A percentile compares a stretch with the other conserved stretches of the same genome.
These are phyloP conservation scores for Aspergillus nomiae DNA, from an alignment of 2,329 filamentous ascomycete species.

Conservation along the genomic window DNA sequence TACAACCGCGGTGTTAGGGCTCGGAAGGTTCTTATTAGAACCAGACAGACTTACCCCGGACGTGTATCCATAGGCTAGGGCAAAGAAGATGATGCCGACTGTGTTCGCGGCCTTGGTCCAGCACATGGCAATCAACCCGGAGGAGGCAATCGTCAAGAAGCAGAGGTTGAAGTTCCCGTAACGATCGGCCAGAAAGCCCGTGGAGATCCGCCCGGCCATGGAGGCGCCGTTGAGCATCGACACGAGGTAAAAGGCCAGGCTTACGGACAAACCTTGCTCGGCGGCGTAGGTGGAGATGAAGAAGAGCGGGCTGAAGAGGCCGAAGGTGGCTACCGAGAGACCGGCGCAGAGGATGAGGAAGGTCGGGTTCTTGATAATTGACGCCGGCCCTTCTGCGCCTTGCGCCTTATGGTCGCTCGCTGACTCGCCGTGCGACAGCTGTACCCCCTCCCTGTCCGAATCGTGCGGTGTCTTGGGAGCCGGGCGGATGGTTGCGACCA, in stretches of 20 bases:
- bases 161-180: constrained; percentile 8
- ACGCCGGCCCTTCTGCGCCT: background rate
- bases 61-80: background rate
- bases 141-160: background rate
- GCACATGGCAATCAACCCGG: constrained; percentile 2
- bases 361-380: background rate
- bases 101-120: background rate
- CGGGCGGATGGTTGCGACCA: background rate
- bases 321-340: background rate
- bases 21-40: background rate
- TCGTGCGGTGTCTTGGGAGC: background rate
- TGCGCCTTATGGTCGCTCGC: background rate
- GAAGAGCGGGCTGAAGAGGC: background rate
- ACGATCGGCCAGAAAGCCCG: background rate
- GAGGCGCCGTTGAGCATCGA: constrained; percentile 2
- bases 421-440: background rate
- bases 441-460: background rate
- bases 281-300: background rate
- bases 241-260: constrained; percentile 1
- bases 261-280: background rate
- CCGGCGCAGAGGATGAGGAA: background rate
- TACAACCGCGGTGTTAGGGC: background rate
- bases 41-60: background rate
- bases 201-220: background rate
- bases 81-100: background rate